Conservation (phyloP, 2,329 filamentous ascomycete genomes). For the Biscogniauxia sp. region DNA sequence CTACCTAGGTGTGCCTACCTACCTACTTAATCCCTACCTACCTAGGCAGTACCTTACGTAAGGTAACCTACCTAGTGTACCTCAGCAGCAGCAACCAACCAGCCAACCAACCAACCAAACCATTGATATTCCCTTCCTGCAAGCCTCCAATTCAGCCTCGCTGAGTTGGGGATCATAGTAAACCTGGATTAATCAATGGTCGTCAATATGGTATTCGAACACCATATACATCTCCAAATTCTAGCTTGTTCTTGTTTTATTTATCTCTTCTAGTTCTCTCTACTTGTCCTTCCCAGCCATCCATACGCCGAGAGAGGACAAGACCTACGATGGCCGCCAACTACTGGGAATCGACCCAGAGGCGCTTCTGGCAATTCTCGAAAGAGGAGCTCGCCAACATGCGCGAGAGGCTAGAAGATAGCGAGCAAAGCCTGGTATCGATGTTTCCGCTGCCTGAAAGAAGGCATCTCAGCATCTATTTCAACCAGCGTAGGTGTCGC, state of each 20-base stretch:
- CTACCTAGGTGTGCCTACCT: no score
- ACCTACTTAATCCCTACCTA: no score
- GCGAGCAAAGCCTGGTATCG: slow-evolving; percentile 70
- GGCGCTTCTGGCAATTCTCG: slow-evolving; percentile 85
- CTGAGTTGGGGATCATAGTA: slow-evolving; percentile 11
- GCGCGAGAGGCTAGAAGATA: slow-evolving; percentile 73
- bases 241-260: not conserved
- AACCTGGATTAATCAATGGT: no score
- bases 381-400: slow-evolving; percentile 74
- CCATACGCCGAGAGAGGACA: slow-evolving; percentile 1
- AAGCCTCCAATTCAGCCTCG: slow-evolving; percentile 13
- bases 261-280: not conserved
- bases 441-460: slow-evolving; percentile 80
- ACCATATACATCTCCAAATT: slow-evolving; percentile 2
- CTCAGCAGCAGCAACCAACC: no score
- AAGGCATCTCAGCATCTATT: slow-evolving; percentile 84
- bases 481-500: slow-evolving; percentile 72
- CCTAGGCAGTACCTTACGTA: no score
- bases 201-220: not conserved
- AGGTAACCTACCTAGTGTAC: no score
- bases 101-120: no score
- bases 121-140: not conserved
- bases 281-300: no score
- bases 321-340: slow-evolving; percentile 74
- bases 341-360: slow-evolving; percentile 95